Base-by-base conservation (phyloP, 2,329 filamentous ascomycete species). In the Aspergillus ustus region DNA sequence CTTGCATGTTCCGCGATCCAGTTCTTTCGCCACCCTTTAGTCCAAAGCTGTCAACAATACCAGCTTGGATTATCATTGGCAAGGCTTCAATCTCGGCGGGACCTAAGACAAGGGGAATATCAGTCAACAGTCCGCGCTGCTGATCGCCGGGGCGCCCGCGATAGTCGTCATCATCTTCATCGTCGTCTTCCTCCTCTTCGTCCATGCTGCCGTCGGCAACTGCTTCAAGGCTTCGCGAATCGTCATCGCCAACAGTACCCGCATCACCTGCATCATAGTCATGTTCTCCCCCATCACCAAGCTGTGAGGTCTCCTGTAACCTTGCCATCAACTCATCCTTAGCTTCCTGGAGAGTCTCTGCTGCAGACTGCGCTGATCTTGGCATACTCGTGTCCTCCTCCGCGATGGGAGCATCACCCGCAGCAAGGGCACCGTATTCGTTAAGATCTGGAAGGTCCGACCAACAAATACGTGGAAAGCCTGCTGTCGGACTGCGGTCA, bases 61-160 rank as follows among this genome's bases (percentile, higher is more conserved):
- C 96, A 15, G 92, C 93, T 81, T 97, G 97, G 70, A 98, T 90
- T 62, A 97, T 96, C 93, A 97, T 97, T 59, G 96, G 94, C 57
- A 98, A 81, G 6, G 95, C 93, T 77, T 98, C 94, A 57, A 97
- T 97, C 77, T 98, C 94, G 59, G 93, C 93, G 0, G 94, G 94
- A 48, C 96, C 93, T 31, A 98, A 83, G 43, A 97, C 96, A 67
- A 98, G 91, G 31, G 94, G 94, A 13, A 98, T 92, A 74, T 98
- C 94, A 0, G 94, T 97, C 59, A 98, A 81, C 15, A 98, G 81
- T 13, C 94, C 94, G 19, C 92, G 90, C 72, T 84, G 80, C 63
- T 84, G 80, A 65, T 84, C 81, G 11, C 81, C 79, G 20, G 81
- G 78, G 11, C 81, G 78, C n/a, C 79, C 78, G 52, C 81, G 79